Base-by-base conservation (phyloP, 2,329 filamentous ascomycete genomes). In the Orbilia oligospora region DNA sequence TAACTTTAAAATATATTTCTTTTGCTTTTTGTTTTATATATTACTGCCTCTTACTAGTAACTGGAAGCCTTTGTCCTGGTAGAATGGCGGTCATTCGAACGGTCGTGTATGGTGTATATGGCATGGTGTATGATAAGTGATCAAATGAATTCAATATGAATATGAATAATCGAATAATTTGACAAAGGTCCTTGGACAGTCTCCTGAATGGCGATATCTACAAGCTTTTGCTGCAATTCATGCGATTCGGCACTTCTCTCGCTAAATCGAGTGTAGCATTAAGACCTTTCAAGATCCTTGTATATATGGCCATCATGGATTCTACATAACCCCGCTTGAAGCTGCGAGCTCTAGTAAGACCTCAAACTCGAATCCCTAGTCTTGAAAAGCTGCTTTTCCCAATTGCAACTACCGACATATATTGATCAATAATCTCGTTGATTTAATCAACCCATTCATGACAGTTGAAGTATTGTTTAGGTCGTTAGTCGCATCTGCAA, bases 361-460 rank as follows among this genome's bases (percentile, higher is more conserved):
- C 3, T 24, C 12, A 24, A 22, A 58, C 27, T 41, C 30, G 20
- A 14, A 24, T 12, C 44, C 20, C 12, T n/a, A 30, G 24, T 9
- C n/a, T 12, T 3, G n/a, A 12, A 24, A 33, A 5, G 5, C 33
- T 22, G 2, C 30, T 14, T 38, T 24, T 8, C 36, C 4, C 5
- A 44, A 44, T 44, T 61, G 14, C 20, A 61, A 61, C 56, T 61
- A 20, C 56, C 56, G 56, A 27, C 33, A 44, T 61, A 9, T 24
- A 41, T 3, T 61, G 56, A 61, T 61, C 56, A 61, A 41, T 61
- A 61, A 61, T 61, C 56, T 58, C 20, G 30, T 20, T 58, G 44
- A 46, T 18, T 5, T 1, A 46, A 30, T 30, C 27, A 3, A 30
- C 16, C 10, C 5, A 16, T 14, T 51, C 12, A 22, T 10, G 48